Evolutionary conservation across 202 grass and related monocot species (phyloP), one percentile per base, ranked within the genome.

Genomic region (Hordeum pubiflorum): DNA sequence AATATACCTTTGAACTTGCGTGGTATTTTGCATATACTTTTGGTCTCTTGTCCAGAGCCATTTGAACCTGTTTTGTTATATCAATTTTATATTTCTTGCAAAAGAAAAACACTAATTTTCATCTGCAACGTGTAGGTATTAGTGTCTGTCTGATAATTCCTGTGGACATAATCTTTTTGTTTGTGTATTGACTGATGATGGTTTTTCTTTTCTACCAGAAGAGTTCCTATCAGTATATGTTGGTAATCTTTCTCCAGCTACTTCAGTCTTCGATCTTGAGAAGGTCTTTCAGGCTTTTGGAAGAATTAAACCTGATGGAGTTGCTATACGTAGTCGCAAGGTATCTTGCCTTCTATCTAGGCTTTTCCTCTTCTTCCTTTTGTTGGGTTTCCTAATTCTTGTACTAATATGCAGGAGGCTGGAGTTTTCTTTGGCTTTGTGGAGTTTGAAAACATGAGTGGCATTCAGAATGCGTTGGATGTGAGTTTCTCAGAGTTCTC

Each of bases 261-360:
- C 86, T 78, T 87, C 91, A 76, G 77, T 86, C 62, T 81, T 77
- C 38, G 89, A 93, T 64, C 87, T 93, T 58, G 87, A 94, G 78
- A 90, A 93, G 59, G 85, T 82, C 61, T 97, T 94, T 77, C 88
- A 88, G 80, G 73, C 32, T 48, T 97, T 94, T 74, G 94, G 91
- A 69, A 89, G 58, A 72, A 88, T 93, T 80, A 97, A 86, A 63
- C 91, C 87, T 37, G 89, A 91, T 78, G 89, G 89, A 83, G 82
- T 94, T 90, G 87, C 94, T 64, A 89, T 97, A 82, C 90, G 91
- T 66, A 97, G 94, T 39, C 91, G 91, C 79, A 94, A 94, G 91
- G 91, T 93, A 66, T 76, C 15, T 76, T 77, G 10, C 58, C 12
- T 81, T 80, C 26, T 79, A 75, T 77, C 43, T 54, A 44, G 23